A percentile compares a stretch with the other conserved stretches of the same genome.
phyloP scores from a whole-genome alignment of 176 grass and related monocot species.

The Triticum urartu region DNA sequence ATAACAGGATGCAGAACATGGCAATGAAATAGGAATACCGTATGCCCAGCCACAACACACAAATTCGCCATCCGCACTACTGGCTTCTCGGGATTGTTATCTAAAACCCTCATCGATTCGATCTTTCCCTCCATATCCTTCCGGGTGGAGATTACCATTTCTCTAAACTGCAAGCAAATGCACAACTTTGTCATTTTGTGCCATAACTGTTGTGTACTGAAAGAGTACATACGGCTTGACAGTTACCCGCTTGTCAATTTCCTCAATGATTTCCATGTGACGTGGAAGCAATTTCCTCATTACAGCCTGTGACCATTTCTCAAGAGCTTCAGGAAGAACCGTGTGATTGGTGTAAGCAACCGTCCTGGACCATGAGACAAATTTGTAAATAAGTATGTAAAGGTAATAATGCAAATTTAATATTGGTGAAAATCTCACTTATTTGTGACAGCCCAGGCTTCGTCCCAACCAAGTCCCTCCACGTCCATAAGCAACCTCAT shows the following conservation, averaged over 20 bases:
- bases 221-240: constrained; percentile 19
- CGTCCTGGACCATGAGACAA: constrained; percentile 38
- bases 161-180: constrained; percentile 68
- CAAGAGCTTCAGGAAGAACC: constrained; percentile 82
- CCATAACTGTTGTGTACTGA: neutral
- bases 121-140: constrained; percentile 81
- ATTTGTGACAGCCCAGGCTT: constrained; percentile 73
- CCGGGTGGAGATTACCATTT: constrained; percentile 57
- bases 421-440: constrained; percentile 28
- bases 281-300: constrained; percentile 81
- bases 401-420: constrained; percentile 4
- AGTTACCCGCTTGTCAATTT: constrained; percentile 71
- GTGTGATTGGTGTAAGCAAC: constrained; percentile 85
- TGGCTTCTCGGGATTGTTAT: constrained; percentile 80
- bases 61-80: constrained; percentile 84
- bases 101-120: constrained; percentile 52
- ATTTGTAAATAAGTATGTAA: constrained; percentile 11
- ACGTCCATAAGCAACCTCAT: constrained; percentile 73
- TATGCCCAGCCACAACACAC: constrained; percentile 60
- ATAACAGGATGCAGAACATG: constrained; percentile 22
- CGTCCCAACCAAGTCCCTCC: constrained; percentile 72
- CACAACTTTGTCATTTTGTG: constrained; percentile 43
- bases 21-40: constrained; percentile 27
- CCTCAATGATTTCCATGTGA: constrained; percentile 83
- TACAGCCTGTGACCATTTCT: constrained; percentile 72